These are phyloP conservation scores for Amaranthus tricolor DNA, from an alignment of 179 eudicot genomes.

Conservation along the genomic window DNA sequence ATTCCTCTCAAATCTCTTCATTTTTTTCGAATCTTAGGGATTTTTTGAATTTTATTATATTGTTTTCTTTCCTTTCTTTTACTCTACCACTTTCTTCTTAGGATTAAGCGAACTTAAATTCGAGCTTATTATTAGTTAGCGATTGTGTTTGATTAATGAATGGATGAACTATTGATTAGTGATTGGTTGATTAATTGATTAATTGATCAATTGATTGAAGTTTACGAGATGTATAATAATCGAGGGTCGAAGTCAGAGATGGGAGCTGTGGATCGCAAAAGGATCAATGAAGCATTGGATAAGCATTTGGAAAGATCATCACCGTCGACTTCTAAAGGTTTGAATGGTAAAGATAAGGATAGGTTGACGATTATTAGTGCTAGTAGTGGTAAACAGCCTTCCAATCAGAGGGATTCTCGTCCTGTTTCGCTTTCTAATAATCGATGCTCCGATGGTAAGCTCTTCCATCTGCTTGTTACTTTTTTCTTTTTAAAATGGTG, in stretches of 20 bases:
- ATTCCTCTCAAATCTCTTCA: not conserved
- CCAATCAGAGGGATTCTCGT: conserved; percentile 35
- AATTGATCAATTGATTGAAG: not conserved
- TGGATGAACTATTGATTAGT: not conserved
- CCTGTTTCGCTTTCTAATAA: conserved; percentile 37
- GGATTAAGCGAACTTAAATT: not conserved
- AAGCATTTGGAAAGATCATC: conserved; percentile 69
- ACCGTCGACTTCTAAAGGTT: conserved; percentile 56
- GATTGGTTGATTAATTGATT: too few species aligned
- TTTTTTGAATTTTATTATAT: not conserved
- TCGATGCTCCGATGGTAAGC: conserved; percentile 50
- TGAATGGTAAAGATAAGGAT: conserved; percentile 44
- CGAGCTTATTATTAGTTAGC: not conserved
- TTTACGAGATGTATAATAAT: conserved; percentile 37
- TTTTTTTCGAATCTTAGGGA: not conserved
- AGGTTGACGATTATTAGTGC: conserved; percentile 26
- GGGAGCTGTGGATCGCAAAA: conserved; percentile 54
- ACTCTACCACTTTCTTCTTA: not conserved
- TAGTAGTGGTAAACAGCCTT: conserved; percentile 28
- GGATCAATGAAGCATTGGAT: conserved; percentile 67
- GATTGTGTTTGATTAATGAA: not conserved
- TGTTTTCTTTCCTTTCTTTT: not conserved
- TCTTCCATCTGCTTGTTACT: not conserved
- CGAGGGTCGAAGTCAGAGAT: conserved; percentile 50
- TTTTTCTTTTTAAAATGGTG: not conserved